Base-by-base conservation (phyloP, 768 basidiomycete genomes). In the Suillus decipiens region DNA sequence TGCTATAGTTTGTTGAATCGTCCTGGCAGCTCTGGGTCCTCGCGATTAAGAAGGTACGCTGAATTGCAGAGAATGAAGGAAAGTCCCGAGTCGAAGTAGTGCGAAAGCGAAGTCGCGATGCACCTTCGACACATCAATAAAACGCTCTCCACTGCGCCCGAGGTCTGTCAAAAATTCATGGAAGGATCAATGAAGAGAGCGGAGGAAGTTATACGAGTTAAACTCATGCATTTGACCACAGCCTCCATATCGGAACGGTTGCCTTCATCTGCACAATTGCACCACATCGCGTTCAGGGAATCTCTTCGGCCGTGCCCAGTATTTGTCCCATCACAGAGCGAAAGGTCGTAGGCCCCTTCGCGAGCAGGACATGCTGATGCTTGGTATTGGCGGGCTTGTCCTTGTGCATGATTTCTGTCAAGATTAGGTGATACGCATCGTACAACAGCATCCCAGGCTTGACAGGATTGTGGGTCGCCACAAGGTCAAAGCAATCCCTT, bases 121-220 rank as follows among this genome's bases (percentile, higher is more conserved):
- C 15, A 15, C 39, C 5, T 41, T 41, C 39, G 15, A 41, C 39
- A 41, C 14, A 41, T 41, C 39, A 5, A 15, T 41, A 1, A 5
- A 41, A 41, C 3, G 5, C 15, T 41, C 5, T 7, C 39, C 39
- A 3, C 37, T 41, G 5, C 14, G 39, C 15, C 15, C 14, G 15
- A 15, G 1, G 42, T 68, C 61, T 2, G 43, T 61, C 11, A 72
- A 64, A 58, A 70, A 76, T 31, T 76, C 74, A 17, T 37, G 56
- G 63, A 75, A 72, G 3, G 74, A 75, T 19, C 70, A 53, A 50
- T 75, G 74, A 14, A 73, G 63, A 9, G 67, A 61, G n/a, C 55
- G 64, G 41, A 72, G 60, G 3, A 62, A 59, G 11, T 7, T 17
- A 3, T 42, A 48, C 12, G 45, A 11, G 22, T 22, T 5, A 5